These are phyloP conservation scores for Capronia epimyces DNA, from an alignment of 2,329 filamentous ascomycete genomes.

Conservation along the genomic window DNA sequence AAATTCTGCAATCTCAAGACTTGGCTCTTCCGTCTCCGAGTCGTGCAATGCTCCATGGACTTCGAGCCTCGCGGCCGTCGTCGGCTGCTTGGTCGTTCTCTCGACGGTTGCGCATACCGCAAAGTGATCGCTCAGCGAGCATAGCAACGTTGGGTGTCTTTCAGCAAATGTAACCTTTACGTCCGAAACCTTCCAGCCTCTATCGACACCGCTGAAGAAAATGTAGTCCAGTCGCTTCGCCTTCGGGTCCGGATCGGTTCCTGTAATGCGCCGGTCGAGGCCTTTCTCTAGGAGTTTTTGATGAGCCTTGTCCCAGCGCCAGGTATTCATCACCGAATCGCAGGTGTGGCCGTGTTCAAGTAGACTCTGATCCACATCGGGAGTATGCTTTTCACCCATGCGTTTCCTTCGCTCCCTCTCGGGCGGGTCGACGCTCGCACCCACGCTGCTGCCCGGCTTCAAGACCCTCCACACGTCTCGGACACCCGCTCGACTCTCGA, in stretches of 20 bases:
- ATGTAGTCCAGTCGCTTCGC: conserved; percentile 95
- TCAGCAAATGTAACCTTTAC: conserved; percentile 73
- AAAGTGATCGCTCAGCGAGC: conserved; percentile 92
- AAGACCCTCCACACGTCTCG: conserved; percentile 78
- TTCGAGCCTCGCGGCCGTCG: conserved; percentile 6
- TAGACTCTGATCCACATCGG: conserved; percentile 73
- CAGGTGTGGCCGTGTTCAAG: conserved; percentile 79
- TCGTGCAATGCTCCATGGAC: conserved; percentile 14
- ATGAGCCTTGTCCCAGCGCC: conserved; percentile 74
- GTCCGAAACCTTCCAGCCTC: conserved; percentile 62
- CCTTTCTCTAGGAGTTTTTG: conserved; percentile 63
- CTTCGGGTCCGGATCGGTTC: conserved; percentile 60
- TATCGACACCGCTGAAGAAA: conserved; percentile 53
- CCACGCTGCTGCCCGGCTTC: conserved; percentile 77
- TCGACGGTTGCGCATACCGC: conserved; percentile 73
- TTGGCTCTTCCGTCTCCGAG: conserved; percentile 6
- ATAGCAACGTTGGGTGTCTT: conserved; percentile 72
- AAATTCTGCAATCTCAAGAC: conserved; percentile 17
- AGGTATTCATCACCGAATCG: conserved; percentile 81
- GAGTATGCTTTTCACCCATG: conserved; percentile 41
- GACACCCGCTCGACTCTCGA: conserved; percentile 71
- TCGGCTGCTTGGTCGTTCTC: conserved; percentile 4
- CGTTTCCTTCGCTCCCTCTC: conserved; percentile 62
- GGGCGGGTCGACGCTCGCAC: conserved; percentile 60
- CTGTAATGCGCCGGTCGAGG: conserved; percentile 59